phyloP scores from a whole-genome alignment of 2,329 filamentous ascomycete species.

The Colletotrichum tamarilloi region DNA sequence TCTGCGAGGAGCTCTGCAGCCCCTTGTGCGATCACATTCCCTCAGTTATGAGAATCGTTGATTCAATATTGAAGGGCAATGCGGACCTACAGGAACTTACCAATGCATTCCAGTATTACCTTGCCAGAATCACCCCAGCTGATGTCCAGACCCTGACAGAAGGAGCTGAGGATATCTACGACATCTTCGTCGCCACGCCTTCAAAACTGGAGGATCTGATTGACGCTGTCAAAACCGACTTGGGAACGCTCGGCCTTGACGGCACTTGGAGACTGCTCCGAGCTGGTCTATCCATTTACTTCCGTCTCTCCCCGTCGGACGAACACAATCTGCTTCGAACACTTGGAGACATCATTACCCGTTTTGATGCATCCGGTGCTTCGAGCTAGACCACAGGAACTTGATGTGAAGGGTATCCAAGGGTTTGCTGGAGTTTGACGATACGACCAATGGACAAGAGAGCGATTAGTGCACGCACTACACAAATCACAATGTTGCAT shows the following conservation, averaged over 20 bases:
- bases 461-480: not conserved
- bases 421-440: not conserved
- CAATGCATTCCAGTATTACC: not conserved
- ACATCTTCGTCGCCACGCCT: not conserved
- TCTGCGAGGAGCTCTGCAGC: not conserved
- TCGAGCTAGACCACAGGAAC: not conserved
- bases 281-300: not conserved
- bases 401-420: not conserved
- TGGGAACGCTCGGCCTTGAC: not conserved
- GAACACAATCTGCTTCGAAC: not conserved
- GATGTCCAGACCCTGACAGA: not conserved
- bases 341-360: not conserved
- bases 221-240: not conserved
- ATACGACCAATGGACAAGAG: not conserved
- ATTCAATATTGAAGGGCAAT: not conserved
- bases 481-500: not conserved
- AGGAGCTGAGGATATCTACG: not conserved
- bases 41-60: not conserved
- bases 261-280: not conserved
- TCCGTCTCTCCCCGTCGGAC: not conserved
- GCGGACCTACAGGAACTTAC: not conserved
- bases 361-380: not conserved
- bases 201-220: not conserved
- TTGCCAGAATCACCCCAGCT: not conserved
- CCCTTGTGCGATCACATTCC: not conserved